Evolutionary conservation across 805 yeast species (phyloP), one percentile per base, ranked within the genome.

Genomic region (Metschnikowia arizonensis): DNA sequence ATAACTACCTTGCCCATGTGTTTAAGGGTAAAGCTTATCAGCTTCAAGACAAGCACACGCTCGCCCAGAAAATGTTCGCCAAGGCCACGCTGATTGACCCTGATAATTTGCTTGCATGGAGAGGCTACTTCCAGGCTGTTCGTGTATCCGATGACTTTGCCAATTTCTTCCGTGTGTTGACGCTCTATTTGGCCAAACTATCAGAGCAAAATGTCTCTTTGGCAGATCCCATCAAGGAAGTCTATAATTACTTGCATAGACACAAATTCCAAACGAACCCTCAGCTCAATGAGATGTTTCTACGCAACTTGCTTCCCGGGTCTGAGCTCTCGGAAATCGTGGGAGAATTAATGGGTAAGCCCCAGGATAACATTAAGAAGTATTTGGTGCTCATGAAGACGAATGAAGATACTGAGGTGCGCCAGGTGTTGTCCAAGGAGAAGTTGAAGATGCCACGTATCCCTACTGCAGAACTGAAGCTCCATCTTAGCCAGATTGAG

Each of bases 1-100:
- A 70, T 6, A 78, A 78, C 60, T 84, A 82, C 60, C 77, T 76
- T 58, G 97, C 90, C 12, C 71, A 73, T 53, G 74, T 86, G 3
- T 81, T 89, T 55, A 66, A 77, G 40, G 97, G 93, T 7, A 88
- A 87, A 59, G 77, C 88, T 1, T 69, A 74, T 46, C 81, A 80
- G 47, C 59, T 76, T 7, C 54, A 73, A 43, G 60, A 68, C 11
- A 63, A 76, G 5, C 46, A 59, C 4, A 56, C 59, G 1, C 54
- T 61, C 3, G 82, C 87, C 0, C 50, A 64, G 10, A 51, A 50
- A 21, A 61, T 74, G 9, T 83, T 82, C 54, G 55, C 56, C 25
- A 58, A 55, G 17, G 89, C 89, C 0, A 73, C 79, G 2, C 54
- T 60, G 5, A 42, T 81, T 1, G 76, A 79, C 24, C 74, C 78